Conservation (phyloP, 352 stramenopile genomes). For the Phytophthora parvispora region DNA sequence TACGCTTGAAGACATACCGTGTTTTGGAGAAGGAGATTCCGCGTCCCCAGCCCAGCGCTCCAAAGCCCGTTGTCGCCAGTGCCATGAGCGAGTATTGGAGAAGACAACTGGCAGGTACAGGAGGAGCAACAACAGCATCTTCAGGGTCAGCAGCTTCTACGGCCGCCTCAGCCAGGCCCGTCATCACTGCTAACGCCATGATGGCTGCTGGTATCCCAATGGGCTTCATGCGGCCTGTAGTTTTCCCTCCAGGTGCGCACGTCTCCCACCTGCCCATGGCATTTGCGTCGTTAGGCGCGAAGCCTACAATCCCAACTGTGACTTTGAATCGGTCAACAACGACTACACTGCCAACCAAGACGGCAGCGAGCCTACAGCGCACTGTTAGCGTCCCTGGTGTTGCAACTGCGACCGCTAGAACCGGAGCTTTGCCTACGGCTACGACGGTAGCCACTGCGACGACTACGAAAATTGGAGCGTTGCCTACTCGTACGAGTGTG, state of each 20-base stretch:
- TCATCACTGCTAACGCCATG: slow-evolving; percentile 16
- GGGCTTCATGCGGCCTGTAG: slow-evolving; percentile 36
- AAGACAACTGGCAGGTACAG: slow-evolving; percentile 6
- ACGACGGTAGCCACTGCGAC: slow-evolving; percentile 1
- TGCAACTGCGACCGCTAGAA: slow-evolving; percentile 4
- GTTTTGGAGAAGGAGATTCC: slow-evolving; percentile 38
- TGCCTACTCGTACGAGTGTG: not conserved
- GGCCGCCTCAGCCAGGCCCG: slow-evolving; percentile 6
- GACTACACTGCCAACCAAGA: slow-evolving; percentile 1
- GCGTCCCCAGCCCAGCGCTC: not conserved
- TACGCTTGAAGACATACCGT: slow-evolving; percentile 56
- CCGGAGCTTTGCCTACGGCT: not conserved
- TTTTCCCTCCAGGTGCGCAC: slow-evolving; percentile 25
- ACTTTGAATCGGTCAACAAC: slow-evolving; percentile 24
- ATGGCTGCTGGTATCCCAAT: slow-evolving; percentile 34
- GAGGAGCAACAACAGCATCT: not conserved
- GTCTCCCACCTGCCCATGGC: slow-evolving; percentile 33
- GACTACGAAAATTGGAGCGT: not conserved
- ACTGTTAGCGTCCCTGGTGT: slow-evolving; percentile 9
- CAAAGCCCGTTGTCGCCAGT: not conserved
- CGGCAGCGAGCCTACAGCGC: slow-evolving; percentile 11
- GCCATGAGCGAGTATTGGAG: slow-evolving; percentile 30
- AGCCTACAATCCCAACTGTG: slow-evolving; percentile 27
- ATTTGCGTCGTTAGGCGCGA: slow-evolving; percentile 36
- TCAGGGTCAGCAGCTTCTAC: not conserved